These are phyloP conservation scores for Cladosporium sp. DNA, from an alignment of 2,329 filamentous ascomycete genomes.

Conservation along the genomic window DNA sequence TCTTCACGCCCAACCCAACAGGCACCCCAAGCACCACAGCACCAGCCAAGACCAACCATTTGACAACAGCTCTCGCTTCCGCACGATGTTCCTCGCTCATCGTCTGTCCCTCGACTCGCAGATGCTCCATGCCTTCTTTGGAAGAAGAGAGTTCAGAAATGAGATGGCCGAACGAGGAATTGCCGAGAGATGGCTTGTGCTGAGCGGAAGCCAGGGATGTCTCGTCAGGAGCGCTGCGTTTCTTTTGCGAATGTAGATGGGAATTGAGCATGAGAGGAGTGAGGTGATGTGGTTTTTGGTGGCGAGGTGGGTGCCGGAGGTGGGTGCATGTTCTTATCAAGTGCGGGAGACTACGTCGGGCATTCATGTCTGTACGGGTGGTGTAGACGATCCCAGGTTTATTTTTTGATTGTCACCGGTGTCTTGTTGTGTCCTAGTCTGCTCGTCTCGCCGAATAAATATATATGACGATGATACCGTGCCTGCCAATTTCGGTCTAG, in stretches of 20 bases:
- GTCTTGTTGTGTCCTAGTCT: too few relatives aligned
- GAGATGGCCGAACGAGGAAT: constrained; percentile 26
- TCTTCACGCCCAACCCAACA: constrained; percentile 1
- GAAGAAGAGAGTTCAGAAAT: constrained; percentile 27
- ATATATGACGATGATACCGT: too few relatives aligned
- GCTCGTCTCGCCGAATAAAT: too few relatives aligned
- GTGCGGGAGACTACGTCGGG: too few relatives aligned
- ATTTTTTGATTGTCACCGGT: too few relatives aligned
- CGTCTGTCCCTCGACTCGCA: constrained; percentile 21
- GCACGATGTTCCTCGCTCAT: constrained; percentile 27
- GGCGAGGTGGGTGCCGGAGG: not conserved
- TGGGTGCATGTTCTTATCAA: too few relatives aligned
- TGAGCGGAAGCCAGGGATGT: constrained; percentile 19
- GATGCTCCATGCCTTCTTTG: constrained; percentile 25
- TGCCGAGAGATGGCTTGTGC: constrained; percentile 26
- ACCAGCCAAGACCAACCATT: constrained; percentile 19
- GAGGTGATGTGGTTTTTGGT: not conserved
- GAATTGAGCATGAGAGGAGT: not conserved
- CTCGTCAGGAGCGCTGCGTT: constrained; percentile 15
- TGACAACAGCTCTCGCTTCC: constrained; percentile 16
- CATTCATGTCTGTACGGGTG: too few relatives aligned
- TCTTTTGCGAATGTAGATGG: not conserved
- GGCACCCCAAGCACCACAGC: constrained; percentile 16
- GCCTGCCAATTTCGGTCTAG: too few relatives aligned
- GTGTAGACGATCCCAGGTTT: too few relatives aligned